A percentile compares a stretch with the other conserved stretches of the same genome.
Conservation (phyloP, 257 asterid species). For the Orobanche coerulescens region DNA sequence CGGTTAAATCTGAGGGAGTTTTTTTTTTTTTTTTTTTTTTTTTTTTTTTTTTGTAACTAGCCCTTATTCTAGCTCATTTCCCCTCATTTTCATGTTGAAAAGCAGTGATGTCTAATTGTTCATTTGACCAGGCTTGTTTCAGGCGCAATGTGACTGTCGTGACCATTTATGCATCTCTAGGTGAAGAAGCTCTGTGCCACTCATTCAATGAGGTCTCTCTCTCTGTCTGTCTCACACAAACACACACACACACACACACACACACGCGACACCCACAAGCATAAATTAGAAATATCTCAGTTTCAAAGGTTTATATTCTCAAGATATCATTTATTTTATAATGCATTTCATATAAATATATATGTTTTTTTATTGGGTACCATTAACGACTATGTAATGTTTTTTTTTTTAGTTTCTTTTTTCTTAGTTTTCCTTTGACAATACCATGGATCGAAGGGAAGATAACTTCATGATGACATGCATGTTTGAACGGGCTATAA, state of each 20-base stretch:
- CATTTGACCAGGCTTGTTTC: slow-evolving; percentile 70
- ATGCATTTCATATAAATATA: no score
- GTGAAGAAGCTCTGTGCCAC: slow-evolving; percentile 96
- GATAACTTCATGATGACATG: no score
- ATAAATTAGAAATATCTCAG: neutral
- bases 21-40: no score
- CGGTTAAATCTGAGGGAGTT: no score
- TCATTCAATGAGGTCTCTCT: slow-evolving; percentile 79
- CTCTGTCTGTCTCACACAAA: slow-evolving; percentile 10
- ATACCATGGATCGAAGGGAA: no score
- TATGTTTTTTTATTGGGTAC: neutral
- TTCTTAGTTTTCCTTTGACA: no score
- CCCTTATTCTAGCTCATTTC: no score
- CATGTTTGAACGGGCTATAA: no score
- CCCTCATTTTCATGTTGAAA: no score
- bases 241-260: neutral
- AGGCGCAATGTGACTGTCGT: slow-evolving; percentile 93
- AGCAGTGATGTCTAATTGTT: slow-evolving; percentile 22
- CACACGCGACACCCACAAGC: neutral
- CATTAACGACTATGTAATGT: neutral
- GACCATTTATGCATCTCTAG: slow-evolving; percentile 91
- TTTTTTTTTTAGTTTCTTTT: neutral
- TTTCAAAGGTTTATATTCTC: no score
- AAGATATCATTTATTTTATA: no score
- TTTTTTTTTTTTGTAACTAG: no score